Conservation (phyloP, 2,329 filamentous ascomycete species). For the Dactylellina sp. region DNA sequence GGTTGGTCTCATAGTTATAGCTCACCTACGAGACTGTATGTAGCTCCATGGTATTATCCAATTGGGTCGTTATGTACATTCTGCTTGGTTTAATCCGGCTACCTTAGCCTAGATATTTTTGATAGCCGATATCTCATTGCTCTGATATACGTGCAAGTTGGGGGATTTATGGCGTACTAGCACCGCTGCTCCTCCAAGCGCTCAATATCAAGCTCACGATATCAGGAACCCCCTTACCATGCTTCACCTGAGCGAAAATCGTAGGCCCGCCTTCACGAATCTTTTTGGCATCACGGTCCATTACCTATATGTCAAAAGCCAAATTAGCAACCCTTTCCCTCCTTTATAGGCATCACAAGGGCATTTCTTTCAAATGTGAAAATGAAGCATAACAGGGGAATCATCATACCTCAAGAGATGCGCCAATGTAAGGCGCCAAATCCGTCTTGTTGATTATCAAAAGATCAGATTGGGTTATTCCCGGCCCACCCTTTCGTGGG, state of each 20-base stretch:
- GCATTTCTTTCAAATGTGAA: too few species aligned
- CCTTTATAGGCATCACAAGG: too few species aligned
- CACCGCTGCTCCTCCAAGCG: conserved; percentile 91
- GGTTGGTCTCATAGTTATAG: too few species aligned
- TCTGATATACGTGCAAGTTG: too few species aligned
- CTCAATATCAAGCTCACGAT: conserved; percentile 89
- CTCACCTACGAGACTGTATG: too few species aligned
- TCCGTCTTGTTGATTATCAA: conserved; percentile 98
- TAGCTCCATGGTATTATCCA: too few species aligned
- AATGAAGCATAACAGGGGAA: too few species aligned
- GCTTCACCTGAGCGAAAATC: conserved; percentile 97
- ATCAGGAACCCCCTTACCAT: conserved; percentile 82
- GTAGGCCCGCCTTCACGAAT: conserved; percentile 96
- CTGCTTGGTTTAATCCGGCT: too few species aligned
- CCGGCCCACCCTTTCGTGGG: conserved; percentile 92
- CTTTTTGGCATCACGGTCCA: conserved; percentile 93
- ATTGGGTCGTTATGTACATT: too few species aligned
- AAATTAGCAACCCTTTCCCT: conserved; percentile 5
- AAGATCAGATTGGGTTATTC: conserved; percentile 95
- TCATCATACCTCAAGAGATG: conserved; percentile 74
- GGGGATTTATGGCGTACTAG: conserved; percentile 63
- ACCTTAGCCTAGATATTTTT: too few species aligned
- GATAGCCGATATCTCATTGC: too few species aligned
- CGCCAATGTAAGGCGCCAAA: conserved; percentile 87
- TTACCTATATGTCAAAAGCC: conserved; percentile 68